Base-by-base conservation (phyloP, 352 stramenopile genomes). In the Thalassiosira mediterranea region DNA sequence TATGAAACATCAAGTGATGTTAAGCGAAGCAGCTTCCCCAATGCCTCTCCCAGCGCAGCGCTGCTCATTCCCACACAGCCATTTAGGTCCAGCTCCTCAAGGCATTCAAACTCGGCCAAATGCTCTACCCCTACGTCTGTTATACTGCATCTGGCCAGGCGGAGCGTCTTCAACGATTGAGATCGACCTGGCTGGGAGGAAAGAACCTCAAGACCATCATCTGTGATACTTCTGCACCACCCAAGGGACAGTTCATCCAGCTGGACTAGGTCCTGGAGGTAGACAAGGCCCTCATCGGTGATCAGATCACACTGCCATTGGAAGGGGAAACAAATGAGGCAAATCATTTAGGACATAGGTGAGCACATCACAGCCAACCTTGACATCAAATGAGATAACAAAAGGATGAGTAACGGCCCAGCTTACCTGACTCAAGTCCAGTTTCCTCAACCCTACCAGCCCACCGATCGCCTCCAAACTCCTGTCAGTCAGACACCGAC, bases 41-140 rank as follows among this genome's bases (percentile, higher is more conserved):
- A 57, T 21, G 75, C 65, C 42, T 83, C 66, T 26, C 80, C 85
- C 15, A 93, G 58, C n/a, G 71, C 71, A 28, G 40, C 13, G 37
- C 87, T 89, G 13, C 68, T 72, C 47, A 93, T 82, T 31, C 67
- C 56, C 29, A 70, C 67, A 48, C 87, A 92, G 19, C 87, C 87
- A 76, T 89, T 90, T 40, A 92, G 49, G 84, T 92, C 75, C 19
- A 92, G 46, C 65, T 88, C 71, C 72, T 87, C 65, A 1, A 92
- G 47, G 28, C 60, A 63, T 32, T 63, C 38, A 15, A 93, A 61
- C 32, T 60, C 72, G 4, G 46, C 61, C 21, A 91, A 42, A 47
- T 81, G 37, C 19, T 75, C 32, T n/a, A 90, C 59, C 34, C 84
- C 87, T 25, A 66, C 47, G 61, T 91, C 80, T 8, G 69, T 88